Percentiles rank a stretch among this genome's conserved stretches.
phyloP scores from a whole-genome alignment of 1,284 basidiomycete species.

The Wolfiporia cocos region DNA sequence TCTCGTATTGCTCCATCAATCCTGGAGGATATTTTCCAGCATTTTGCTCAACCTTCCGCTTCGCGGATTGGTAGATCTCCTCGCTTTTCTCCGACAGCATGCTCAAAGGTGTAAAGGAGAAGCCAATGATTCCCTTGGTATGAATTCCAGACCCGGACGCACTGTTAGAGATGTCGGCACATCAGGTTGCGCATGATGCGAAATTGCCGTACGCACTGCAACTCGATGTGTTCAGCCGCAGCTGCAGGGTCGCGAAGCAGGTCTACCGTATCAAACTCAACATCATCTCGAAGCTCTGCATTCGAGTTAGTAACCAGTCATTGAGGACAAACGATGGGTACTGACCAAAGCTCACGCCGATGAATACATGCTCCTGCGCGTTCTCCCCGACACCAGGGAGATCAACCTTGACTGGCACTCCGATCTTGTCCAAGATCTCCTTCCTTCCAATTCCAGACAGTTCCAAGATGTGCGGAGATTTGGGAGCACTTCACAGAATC shows the following conservation, averaged over 20 bases:
- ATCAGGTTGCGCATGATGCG: not conserved
- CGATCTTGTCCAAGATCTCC: constrained; percentile 32
- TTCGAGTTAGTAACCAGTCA: not conserved
- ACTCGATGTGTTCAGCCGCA: constrained; percentile 22
- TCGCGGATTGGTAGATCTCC: constrained; percentile 21
- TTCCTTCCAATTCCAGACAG: constrained; percentile 43
- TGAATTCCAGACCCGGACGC: constrained; percentile 21
- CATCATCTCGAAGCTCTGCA: constrained; percentile 26
- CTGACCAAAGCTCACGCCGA: constrained; percentile 24
- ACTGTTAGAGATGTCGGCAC: constrained; percentile 9
- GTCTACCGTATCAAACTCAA: constrained; percentile 25
- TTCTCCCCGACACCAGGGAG: constrained; percentile 46
- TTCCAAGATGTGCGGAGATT: constrained; percentile 42
- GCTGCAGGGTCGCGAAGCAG: constrained; percentile 22
- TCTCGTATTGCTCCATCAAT: constrained; percentile 29
- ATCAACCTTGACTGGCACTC: constrained; percentile 32
- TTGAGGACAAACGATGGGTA: no score
- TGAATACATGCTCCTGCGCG: constrained; percentile 38
- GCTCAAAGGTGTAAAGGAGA: constrained; percentile 21
- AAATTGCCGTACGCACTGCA: constrained; percentile 20
- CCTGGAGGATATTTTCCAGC: constrained; percentile 22
- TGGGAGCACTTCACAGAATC: constrained; percentile 23
- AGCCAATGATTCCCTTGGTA: constrained; percentile 22
- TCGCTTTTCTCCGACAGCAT: constrained; percentile 17
- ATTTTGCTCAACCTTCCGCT: constrained; percentile 20